Percentiles rank a stretch among this genome's conserved stretches.
Conservation (phyloP, 1,284 basidiomycete genomes). For the Rhodotorula sp. region DNA sequence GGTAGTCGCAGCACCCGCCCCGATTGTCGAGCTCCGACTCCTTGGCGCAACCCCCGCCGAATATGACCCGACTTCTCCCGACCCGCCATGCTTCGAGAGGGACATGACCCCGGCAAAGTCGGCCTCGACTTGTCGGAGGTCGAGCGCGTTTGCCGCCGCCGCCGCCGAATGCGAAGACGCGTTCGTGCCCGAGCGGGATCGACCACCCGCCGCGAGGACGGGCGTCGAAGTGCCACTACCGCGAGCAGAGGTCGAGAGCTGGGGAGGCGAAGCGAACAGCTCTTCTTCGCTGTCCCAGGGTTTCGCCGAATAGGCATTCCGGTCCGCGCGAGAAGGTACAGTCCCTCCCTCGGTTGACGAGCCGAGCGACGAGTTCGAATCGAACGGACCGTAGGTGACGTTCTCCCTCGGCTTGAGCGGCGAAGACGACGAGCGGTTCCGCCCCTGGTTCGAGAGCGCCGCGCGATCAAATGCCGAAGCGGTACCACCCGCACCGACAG, state of each 20-base stretch:
- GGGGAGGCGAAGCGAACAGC: conserved; percentile 5
- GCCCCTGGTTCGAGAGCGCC: conserved; percentile 5
- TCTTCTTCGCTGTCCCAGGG: conserved; percentile 40
- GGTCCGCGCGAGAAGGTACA: neutral
- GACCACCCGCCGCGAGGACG: neutral
- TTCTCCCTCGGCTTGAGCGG: neutral
- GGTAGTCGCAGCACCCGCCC: neutral
- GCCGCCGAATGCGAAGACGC: neutral
- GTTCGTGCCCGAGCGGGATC: neutral
- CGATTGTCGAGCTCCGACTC: conserved; percentile 4
- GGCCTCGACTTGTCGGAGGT: conserved; percentile 31
- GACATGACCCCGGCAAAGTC: conserved; percentile 19
- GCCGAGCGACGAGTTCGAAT: neutral
- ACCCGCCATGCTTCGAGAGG: conserved; percentile 14
- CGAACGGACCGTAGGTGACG: neutral
- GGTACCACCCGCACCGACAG: neutral
- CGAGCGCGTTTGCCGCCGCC: conserved; percentile 10
- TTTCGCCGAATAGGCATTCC: neutral
- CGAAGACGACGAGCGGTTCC: conserved; percentile 1
- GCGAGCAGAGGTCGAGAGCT: neutral
- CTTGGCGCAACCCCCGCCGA: neutral
- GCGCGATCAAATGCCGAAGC: conserved; percentile 2
- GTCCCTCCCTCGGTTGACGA: neutral
- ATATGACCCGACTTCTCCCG: conserved; percentile 9
- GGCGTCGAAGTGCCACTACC: neutral